A percentile compares a stretch with the other conserved stretches of the same genome.
Conservation (phyloP, 78 protist genomes). For the Neovahlkampfia damariscottae region DNA sequence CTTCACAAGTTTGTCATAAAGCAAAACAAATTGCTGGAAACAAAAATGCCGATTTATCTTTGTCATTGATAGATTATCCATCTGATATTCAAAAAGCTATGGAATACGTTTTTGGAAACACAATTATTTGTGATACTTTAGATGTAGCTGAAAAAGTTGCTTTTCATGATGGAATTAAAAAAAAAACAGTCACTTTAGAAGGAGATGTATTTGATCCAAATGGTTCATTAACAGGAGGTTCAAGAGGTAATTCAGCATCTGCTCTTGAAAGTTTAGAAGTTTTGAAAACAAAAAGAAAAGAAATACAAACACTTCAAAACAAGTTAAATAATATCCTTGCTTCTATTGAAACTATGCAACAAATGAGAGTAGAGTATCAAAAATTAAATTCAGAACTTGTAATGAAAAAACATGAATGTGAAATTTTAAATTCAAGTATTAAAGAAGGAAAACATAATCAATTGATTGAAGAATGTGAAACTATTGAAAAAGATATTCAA, state of each 20-base stretch:
- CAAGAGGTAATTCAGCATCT: neutral
- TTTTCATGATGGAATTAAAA: slow-evolving; percentile 32
- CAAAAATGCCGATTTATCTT: slow-evolving; percentile 20
- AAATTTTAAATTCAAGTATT: no score
- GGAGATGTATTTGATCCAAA: slow-evolving; percentile 93
- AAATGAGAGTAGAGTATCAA: no score
- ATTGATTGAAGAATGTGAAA: no score
- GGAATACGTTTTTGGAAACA: slow-evolving; percentile 82
- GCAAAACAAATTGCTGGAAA: slow-evolving; percentile 34
- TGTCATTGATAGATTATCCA: slow-evolving; percentile 52
- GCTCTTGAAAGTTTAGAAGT: no score
- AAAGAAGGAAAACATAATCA: no score
- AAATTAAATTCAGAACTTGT: no score
- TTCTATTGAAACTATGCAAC: no score
- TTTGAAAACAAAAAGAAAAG: no score
- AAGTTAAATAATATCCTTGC: no score
- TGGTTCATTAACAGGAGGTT: slow-evolving; percentile 93
- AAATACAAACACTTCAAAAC: no score
- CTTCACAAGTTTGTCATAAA: neutral
- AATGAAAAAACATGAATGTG: no score
- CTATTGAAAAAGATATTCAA: no score
- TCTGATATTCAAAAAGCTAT: slow-evolving; percentile 67
- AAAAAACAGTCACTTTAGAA: slow-evolving; percentile 81
- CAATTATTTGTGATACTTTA: slow-evolving; percentile 68
- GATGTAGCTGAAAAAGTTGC: slow-evolving; percentile 56